These are phyloP conservation scores for Phaeosphaeriaceae sp. DNA, from an alignment of 2,329 filamentous ascomycete species.

Conservation along the genomic window DNA sequence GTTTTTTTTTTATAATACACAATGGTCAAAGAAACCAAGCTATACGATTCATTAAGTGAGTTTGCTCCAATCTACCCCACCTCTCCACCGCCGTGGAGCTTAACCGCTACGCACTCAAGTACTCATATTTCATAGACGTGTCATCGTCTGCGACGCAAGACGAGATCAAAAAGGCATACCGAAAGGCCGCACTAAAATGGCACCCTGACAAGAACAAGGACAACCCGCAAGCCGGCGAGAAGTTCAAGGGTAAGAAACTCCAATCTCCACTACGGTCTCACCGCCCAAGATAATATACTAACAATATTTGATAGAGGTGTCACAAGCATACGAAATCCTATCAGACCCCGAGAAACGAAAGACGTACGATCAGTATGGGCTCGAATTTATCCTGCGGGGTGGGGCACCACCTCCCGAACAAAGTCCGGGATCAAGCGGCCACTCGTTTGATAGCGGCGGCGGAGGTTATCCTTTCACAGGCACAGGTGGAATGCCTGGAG, in stretches of 20 bases:
- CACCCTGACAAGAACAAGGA: constrained; percentile 99
- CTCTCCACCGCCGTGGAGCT: constrained; percentile 10
- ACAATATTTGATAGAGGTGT: constrained; percentile 68
- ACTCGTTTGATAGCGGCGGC: constrained; percentile 54
- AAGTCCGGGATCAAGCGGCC: constrained; percentile 42
- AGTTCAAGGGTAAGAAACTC: constrained; percentile 75
- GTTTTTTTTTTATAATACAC: constrained; percentile 38
- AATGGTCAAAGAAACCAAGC: constrained; percentile 95
- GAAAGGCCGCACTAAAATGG: constrained; percentile 87
- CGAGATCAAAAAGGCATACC: constrained; percentile 96
- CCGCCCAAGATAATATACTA: constrained; percentile 11
- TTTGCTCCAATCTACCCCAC: constrained; percentile 32
- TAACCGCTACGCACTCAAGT: constrained; percentile 11
- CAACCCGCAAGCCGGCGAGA: constrained; percentile 82
- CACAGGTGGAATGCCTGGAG: constrained; percentile 63
- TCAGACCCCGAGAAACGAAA: constrained; percentile 97
- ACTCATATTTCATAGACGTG: constrained; percentile 57
- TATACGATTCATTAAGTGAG: constrained; percentile 80
- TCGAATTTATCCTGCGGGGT: constrained; percentile 88
- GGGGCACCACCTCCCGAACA: constrained; percentile 68
- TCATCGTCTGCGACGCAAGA: constrained; percentile 83
- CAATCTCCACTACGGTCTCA: no score
- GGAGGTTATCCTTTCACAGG: constrained; percentile 61
- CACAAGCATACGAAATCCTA: constrained; percentile 96
- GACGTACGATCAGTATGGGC: constrained; percentile 90